Evolutionary conservation across 768 basidiomycete genomes (phyloP), one percentile per base, ranked within the genome.

Genomic region (Antrodiella citrinella): DNA sequence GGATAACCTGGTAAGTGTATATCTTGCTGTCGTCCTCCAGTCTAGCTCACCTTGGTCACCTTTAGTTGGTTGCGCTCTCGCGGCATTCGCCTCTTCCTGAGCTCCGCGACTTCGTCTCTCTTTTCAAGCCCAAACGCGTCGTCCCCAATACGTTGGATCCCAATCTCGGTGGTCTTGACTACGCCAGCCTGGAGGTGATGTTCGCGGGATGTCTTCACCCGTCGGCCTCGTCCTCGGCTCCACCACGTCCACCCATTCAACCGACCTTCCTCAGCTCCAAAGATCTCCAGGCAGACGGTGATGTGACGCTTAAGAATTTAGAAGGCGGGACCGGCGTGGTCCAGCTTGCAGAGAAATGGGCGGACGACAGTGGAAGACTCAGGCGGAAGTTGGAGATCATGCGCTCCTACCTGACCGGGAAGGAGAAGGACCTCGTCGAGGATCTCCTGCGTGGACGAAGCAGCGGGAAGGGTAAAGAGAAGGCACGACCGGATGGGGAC

Each of bases 1-100:
- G 11, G 74, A 73, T 13, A 76, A 73, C 53, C 67, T 96, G 59
- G 94, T 95, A 59, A 44, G 75, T 55, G 45, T 45, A 42, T 35
- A 11, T 10, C 26, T 30, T 2, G 39, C 50, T 35, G 23, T 43
- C 54, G n/a, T 48, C 19, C 15, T 47, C 26, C 48, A 10, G 24
- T 13, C 15, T 19, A 19, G 4, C 23, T 26, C 13, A 25, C 30
- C n/a, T 21, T 43, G 24, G 18, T 20, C 24, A 50, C 26, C 15
- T 40, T 4, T 52, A 94, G 91, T 76, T 90, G 7, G 82, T 87
- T 4, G 91, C 91, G 0, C 72, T 98, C 4, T 80, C 81, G 7
- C 80, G 95, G 2, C 95, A 98, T 61, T 95, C 92, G 0, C 75
- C 87, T 0, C 76, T 96, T 3, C 87, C 89, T 0, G 95, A 98